Conservation (phyloP, 192 early-diverging fungal species). For the Entomortierella lignicola region DNA sequence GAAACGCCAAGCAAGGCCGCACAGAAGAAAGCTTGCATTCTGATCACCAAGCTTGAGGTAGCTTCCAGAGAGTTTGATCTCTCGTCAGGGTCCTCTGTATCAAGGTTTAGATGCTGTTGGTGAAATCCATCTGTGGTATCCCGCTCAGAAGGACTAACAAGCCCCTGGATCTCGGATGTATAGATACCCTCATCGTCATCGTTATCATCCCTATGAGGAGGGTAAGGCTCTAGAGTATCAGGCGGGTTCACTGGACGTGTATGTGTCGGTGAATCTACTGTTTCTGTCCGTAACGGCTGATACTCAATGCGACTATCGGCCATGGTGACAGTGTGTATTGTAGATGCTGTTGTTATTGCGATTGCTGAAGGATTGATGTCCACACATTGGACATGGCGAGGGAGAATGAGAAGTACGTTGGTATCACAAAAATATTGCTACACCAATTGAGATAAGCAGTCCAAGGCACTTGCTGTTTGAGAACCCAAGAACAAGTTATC, state of each 20-base stretch:
- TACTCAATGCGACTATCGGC: constrained; percentile 43
- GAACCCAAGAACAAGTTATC: too few relatives aligned
- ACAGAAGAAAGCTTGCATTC: constrained; percentile 44
- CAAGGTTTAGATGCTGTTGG: neutral
- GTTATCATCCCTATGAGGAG: constrained; percentile 3
- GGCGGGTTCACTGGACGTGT: neutral
- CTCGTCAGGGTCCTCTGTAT: neutral
- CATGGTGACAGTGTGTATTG: constrained; percentile 15
- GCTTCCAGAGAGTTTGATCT: constrained; percentile 4
- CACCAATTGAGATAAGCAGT: too few relatives aligned
- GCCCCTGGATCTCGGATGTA: constrained; percentile 29
- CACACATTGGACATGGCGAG: neutral
- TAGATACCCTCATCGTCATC: constrained; percentile 16
- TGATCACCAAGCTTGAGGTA: constrained; percentile 31
- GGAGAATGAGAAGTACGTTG: neutral
- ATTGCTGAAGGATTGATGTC: neutral
- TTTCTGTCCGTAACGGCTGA: constrained; percentile 21
- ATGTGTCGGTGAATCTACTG: constrained; percentile 16
- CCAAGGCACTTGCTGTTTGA: too few relatives aligned
- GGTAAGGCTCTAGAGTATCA: neutral
- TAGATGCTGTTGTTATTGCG: neutral
- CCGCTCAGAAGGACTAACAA: constrained; percentile 22
- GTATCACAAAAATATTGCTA: too few relatives aligned
- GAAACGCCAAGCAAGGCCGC: constrained; percentile 65
- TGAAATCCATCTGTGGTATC: constrained; percentile 14